Evolutionary conservation across 2,329 filamentous ascomycete species (phyloP).

Genomic region (Xylariaceae sp.): DNA sequence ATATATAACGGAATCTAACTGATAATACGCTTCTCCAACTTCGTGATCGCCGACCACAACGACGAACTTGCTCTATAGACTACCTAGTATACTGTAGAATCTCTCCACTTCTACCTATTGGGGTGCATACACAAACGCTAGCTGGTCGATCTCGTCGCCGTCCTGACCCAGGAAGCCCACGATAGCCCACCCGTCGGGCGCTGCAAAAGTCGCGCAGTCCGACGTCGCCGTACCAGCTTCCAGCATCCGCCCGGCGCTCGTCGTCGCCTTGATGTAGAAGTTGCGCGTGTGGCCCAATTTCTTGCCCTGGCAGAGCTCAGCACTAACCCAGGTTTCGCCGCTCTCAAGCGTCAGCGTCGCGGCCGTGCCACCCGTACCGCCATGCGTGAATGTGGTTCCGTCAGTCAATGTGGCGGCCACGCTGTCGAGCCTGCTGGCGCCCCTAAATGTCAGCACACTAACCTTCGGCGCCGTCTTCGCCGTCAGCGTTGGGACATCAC

Average conservation of each 20-base stretch:
- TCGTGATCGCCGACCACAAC: background rate
- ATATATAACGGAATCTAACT: background rate
- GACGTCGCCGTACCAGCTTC: constrained; percentile 52
- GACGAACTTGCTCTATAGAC: background rate
- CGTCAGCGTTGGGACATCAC: constrained; percentile 54
- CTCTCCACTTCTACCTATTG: constrained; percentile 37
- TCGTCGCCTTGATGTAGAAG: constrained; percentile 63
- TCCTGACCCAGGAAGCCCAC: constrained; percentile 47
- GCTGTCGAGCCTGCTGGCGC: constrained; percentile 56
- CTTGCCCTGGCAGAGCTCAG: constrained; percentile 58
- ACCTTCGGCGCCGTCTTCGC: constrained; percentile 44
- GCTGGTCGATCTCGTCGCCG: constrained; percentile 62
- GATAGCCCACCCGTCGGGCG: constrained; percentile 51
- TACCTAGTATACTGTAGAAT: too few relatives aligned
- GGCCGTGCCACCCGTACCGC: constrained; percentile 57
- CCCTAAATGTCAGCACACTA: constrained; percentile 53
- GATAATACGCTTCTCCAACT: constrained; percentile 8
- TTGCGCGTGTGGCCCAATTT: constrained; percentile 55
- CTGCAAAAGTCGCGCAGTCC: constrained; percentile 51
- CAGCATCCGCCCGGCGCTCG: constrained; percentile 55
- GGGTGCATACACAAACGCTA: constrained; percentile 56
- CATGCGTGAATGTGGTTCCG: constrained; percentile 58
- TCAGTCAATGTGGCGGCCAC: constrained; percentile 56
- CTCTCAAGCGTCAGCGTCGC: constrained; percentile 51
- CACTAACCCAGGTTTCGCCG: constrained; percentile 57